A percentile compares a stretch with the other conserved stretches of the same genome.
These are phyloP conservation scores for Tolypocladium amazonense DNA, from an alignment of 2,329 filamentous ascomycete genomes.

Conservation along the genomic window DNA sequence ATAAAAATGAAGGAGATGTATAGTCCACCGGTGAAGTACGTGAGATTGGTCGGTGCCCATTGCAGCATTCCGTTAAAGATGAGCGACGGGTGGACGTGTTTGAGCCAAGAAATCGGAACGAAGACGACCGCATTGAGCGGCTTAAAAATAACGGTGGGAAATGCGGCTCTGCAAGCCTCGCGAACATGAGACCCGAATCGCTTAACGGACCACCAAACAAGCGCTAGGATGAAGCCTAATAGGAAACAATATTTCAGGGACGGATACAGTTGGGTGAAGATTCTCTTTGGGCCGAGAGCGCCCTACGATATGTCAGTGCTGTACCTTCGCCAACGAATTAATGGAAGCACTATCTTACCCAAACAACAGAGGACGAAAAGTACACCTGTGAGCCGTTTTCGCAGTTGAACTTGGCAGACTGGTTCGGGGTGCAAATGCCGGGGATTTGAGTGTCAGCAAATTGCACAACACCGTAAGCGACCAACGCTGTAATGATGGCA, in stretches of 20 bases:
- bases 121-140: constrained; percentile 7
- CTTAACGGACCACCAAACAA: constrained; percentile 47
- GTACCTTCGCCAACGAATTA: not conserved
- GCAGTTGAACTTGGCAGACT: constrained; percentile 21
- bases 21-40: constrained; percentile 30
- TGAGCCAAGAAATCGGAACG: constrained; percentile 13
- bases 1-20: constrained; percentile 30
- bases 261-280: constrained; percentile 30
- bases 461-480: constrained; percentile 28
- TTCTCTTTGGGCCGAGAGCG: constrained; percentile 15
- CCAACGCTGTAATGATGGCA: constrained; percentile 26
- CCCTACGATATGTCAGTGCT: constrained; percentile 5
- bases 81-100: constrained; percentile 29
- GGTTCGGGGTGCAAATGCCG: constrained; percentile 18
- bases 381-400: constrained; percentile 19
- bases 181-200: constrained; percentile 38
- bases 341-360: constrained; percentile 6
- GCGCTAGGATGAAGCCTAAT: constrained; percentile 23
- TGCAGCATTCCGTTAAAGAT: constrained; percentile 28
- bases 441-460: constrained; percentile 20
- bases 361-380: constrained; percentile 20
- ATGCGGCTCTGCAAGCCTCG: not conserved
- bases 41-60: constrained; percentile 32
- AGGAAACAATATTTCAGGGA: constrained; percentile 33
- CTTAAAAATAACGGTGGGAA: constrained; percentile 5